phyloP scores from a whole-genome alignment of 2,329 filamentous ascomycete genomes.

The Trichoderma oligosporum region DNA sequence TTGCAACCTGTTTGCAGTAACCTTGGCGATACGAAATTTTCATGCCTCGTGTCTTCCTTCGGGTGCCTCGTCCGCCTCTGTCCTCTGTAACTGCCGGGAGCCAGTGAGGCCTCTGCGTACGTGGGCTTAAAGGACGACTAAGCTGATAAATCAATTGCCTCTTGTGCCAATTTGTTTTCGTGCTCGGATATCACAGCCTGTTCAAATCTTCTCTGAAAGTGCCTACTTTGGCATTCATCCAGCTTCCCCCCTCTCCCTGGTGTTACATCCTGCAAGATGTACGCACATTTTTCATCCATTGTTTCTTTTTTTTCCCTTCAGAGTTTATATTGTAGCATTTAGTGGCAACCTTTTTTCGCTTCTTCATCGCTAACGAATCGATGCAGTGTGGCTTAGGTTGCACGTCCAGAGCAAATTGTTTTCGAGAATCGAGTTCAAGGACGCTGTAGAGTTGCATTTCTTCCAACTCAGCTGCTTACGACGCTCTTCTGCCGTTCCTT shows the following conservation, averaged over 20 bases:
- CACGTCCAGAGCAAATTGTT: background rate
- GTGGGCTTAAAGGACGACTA: background rate
- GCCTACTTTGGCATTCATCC: background rate
- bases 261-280: conserved; percentile 5
- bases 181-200: background rate
- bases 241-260: background rate
- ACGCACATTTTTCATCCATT: background rate
- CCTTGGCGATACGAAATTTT: conserved; percentile 4
- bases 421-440: background rate
- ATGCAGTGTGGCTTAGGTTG: conserved; percentile 1
- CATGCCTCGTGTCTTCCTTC: conserved; percentile 12
- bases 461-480: background rate
- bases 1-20: conserved; percentile 18
- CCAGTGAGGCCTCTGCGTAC: conserved; percentile 6
- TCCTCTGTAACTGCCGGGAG: conserved; percentile 10
- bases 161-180: background rate
- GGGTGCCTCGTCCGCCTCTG: conserved; percentile 6
- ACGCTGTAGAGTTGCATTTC: background rate
- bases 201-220: conserved; percentile 1
- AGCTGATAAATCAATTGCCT: conserved; percentile 5
- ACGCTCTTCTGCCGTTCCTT: conserved; percentile 18
- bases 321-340: background rate
- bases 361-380: conserved; percentile 7
- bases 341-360: background rate
- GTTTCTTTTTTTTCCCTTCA: background rate